Conservation (phyloP, 129 eudicot species). For the Tagetes patula region DNA sequence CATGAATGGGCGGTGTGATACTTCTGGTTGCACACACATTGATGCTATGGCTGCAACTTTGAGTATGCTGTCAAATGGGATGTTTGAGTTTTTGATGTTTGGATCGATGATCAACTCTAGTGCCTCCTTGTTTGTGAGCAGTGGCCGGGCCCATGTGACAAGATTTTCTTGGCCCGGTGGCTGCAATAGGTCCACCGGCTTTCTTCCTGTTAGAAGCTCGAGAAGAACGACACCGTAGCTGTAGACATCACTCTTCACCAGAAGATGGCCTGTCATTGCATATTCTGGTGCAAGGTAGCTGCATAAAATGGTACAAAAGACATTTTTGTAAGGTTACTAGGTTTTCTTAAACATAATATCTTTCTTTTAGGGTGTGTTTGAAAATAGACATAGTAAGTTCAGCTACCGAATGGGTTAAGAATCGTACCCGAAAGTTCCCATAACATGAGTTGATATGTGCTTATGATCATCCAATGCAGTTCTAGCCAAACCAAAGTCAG, state of each 20-base stretch:
- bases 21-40: slow-evolving; percentile 98
- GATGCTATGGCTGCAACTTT: slow-evolving; percentile 96
- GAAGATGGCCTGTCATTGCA: slow-evolving; percentile 98
- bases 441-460: slow-evolving; percentile 90
- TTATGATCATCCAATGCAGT: slow-evolving; percentile 71
- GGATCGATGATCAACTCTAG: slow-evolving; percentile 61
- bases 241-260: slow-evolving; percentile 93
- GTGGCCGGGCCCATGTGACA: slow-evolving; percentile 92
- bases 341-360: background rate
- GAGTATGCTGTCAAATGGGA: slow-evolving; percentile 61
- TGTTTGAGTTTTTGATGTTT: slow-evolving; percentile 35
- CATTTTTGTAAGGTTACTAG: background rate
- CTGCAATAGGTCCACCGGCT: slow-evolving; percentile 85
- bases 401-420: background rate
- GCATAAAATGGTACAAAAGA: slow-evolving; percentile 15
- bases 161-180: slow-evolving; percentile 97
- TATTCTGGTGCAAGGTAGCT: slow-evolving; percentile 97
- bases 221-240: slow-evolving; percentile 98
- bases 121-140: slow-evolving; percentile 65
- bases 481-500: slow-evolving; percentile 97
- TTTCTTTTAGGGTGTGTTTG: background rate
- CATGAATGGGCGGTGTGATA: slow-evolving; percentile 94
- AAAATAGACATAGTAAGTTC: background rate
- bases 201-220: slow-evolving; percentile 90
- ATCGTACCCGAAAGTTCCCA: slow-evolving; percentile 95